A percentile compares a stretch with the other conserved stretches of the same genome.
These are phyloP conservation scores for Setaria italica DNA, from an alignment of 202 grass and related monocot genomes.

Conservation along the genomic window DNA sequence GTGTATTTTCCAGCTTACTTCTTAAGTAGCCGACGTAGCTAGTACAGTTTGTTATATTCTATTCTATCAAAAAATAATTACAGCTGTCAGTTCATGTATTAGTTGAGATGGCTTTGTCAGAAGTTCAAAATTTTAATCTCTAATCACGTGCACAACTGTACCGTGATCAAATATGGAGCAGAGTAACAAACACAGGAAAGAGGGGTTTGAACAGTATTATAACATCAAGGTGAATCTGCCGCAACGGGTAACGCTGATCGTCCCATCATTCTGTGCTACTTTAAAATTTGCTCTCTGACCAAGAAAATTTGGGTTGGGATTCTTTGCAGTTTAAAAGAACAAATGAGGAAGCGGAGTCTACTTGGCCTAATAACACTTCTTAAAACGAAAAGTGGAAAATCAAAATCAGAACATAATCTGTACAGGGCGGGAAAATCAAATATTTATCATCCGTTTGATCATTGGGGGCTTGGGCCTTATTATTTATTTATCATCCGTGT, in stretches of 20 bases:
- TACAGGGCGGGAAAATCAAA: background rate
- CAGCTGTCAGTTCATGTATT: background rate
- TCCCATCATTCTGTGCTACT: slow-evolving; percentile 20
- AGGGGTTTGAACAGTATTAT: background rate
- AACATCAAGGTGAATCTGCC: slow-evolving; percentile 27
- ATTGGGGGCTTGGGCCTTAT: background rate
- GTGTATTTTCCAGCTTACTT: background rate
- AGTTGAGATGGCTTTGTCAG: slow-evolving; percentile 27
- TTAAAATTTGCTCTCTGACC: background rate
- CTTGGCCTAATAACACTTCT: background rate
- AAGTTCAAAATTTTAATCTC: background rate
- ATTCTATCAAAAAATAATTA: background rate
- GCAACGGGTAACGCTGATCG: background rate
- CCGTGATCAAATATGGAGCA: background rate
- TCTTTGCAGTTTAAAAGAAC: background rate
- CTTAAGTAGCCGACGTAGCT: background rate
- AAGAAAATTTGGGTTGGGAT: background rate
- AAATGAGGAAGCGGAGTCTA: background rate
- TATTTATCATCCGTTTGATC: background rate
- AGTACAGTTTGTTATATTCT: background rate
- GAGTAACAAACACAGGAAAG: background rate
- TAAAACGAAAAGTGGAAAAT: no score
- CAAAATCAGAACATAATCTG: background rate
- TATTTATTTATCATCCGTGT: background rate
- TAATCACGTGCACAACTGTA: background rate